Conservation (phyloP, 495 filamentous ascomycete genomes). For the Penicillium simplicissimum region DNA sequence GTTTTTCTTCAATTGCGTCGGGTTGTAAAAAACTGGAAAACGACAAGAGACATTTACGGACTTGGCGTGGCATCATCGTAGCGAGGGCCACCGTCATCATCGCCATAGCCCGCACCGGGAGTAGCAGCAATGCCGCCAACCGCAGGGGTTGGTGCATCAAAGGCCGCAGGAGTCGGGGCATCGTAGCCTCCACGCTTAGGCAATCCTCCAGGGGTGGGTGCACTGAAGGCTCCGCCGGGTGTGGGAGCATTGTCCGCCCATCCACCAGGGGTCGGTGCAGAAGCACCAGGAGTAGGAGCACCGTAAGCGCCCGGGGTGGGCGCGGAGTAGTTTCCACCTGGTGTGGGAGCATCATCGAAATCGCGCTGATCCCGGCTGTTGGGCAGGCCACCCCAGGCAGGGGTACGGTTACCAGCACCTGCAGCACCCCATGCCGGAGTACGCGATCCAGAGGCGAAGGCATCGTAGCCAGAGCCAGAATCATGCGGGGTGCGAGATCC, state of each 20-base stretch:
- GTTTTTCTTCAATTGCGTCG: slow-evolving; percentile 11
- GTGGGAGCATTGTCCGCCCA: slow-evolving; percentile 64
- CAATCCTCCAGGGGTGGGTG: slow-evolving; percentile 54
- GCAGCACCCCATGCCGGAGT: slow-evolving; percentile 68
- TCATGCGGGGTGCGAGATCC: slow-evolving; percentile 75
- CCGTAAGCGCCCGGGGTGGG: slow-evolving; percentile 51
- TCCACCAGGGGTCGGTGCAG: slow-evolving; percentile 79
- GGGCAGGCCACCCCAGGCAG: slow-evolving; percentile 44
- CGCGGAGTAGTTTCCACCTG: slow-evolving; percentile 61
- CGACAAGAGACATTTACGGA: slow-evolving; percentile 30
- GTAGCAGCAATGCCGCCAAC: slow-evolving; percentile 70
- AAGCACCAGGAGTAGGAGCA: slow-evolving; percentile 72
- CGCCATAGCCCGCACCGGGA: slow-evolving; percentile 65
- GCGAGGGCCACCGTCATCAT: slow-evolving; percentile 58
- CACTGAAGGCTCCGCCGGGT: slow-evolving; percentile 60
- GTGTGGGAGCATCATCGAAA: slow-evolving; percentile 71
- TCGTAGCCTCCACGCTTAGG: slow-evolving; percentile 48
- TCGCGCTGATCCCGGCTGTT: slow-evolving; percentile 31
- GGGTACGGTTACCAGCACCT: slow-evolving; percentile 50
- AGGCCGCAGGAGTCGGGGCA: slow-evolving; percentile 61
- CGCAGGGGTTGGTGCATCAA: slow-evolving; percentile 76
- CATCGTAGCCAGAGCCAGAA: slow-evolving; percentile 58
- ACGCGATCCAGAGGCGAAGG: slow-evolving; percentile 71
- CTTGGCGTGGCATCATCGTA: slow-evolving; percentile 58
- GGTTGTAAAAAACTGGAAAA: slow-evolving; percentile 8